Evolutionary conservation across 2,329 filamentous ascomycete genomes (phyloP), one percentile per base, ranked within the genome.

Genomic region (Ciborinia camelliae): DNA sequence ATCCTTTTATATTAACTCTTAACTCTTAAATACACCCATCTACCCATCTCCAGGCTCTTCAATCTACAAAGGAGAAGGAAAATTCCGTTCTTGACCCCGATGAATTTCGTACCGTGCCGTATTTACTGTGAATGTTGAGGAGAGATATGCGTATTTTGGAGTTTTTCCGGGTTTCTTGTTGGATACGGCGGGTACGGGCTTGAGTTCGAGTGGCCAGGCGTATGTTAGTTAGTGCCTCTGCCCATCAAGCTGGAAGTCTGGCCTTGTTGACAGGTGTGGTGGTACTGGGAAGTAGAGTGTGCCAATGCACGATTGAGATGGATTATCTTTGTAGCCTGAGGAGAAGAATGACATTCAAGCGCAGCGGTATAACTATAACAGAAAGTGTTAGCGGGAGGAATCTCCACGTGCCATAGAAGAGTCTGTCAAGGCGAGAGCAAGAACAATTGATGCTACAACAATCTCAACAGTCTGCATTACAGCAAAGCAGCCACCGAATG

Each of bases 241-340:
- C 91, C 9, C 95, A 99, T 77, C 95, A 99, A 78, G 95, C 95
- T 2, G 94, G 95, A 47, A 91, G 89, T 66, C 79, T 99, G 70
- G 91, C 91, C 2, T 80, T 99, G 26, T 79, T 99, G 67, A 96
- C 91, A 0, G 92, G 91, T 52, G 89, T 89, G 0, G 80, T 97
- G 28, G 83, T 97, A 0, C 80, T 97, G 45, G 91, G 90, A 14
- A 92, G 89, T 71, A 84, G 92, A 48, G 78, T 71, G 73, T 6
- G 75, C 72, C 28, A 78, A 67, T 15, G 76, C 70, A 39, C 78
- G 74, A 63, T 80, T 79, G 39, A 78, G 72, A 53, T 71, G 51
- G 45, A 70, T 58, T 20, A 7, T 60, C 6, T 64, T 37, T 66
- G 71, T 73, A 2, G 74, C 68, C n/a, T 70, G 77, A n/a, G 79